Evolutionary conservation across 768 basidiomycete genomes (phyloP), one percentile per base, ranked within the genome.

Genomic region (Butyriboletus loyo): DNA sequence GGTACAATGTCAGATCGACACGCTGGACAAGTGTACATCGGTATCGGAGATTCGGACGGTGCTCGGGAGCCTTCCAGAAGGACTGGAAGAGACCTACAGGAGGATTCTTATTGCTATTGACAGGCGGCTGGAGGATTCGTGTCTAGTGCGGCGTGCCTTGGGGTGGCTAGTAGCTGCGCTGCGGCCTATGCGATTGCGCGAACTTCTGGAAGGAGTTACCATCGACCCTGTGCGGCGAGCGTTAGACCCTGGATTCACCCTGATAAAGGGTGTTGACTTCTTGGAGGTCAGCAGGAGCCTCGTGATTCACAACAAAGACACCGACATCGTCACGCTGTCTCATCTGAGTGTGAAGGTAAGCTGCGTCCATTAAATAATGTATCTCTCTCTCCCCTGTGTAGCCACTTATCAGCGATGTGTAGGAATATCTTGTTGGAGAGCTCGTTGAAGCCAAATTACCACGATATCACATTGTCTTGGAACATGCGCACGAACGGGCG

Each of bases 51-150:
- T 63, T 46, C 32, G 47, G 2, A 27, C 2, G 5, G 49, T 37
- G 4, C 53, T 59, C 4, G 10, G 52, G 11, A 47, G 46, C 19
- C 61, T 60, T 14, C 59, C 59, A 1, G 41, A 39, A 9, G 59
- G 62, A 28, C 22, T 64, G 2, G 54, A 66, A 21, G 64, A 63
- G 32, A 66, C 64, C 0, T 60, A 63, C 17, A 44, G 59, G 15
- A 55, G 64, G 10, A 66, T 63, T 21, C 51, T 66, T 4, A 25
- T 40, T 4, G 38, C 40, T 1, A 51, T 66, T 0, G 45, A 63
- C n/a, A 27, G 28, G 4, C 25, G 19, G 8, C 42, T 3, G 0
- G 2, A 19, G 0, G 38, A 54, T 7, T 43, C 37, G 11, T 8
- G 19, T 9, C 28, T 48, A 7, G 60, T 41, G 3, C 46, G 44